Evolutionary conservation across 1,139 yeast genomes (phyloP).

Genomic region (Suhomyces atakaporum): DNA sequence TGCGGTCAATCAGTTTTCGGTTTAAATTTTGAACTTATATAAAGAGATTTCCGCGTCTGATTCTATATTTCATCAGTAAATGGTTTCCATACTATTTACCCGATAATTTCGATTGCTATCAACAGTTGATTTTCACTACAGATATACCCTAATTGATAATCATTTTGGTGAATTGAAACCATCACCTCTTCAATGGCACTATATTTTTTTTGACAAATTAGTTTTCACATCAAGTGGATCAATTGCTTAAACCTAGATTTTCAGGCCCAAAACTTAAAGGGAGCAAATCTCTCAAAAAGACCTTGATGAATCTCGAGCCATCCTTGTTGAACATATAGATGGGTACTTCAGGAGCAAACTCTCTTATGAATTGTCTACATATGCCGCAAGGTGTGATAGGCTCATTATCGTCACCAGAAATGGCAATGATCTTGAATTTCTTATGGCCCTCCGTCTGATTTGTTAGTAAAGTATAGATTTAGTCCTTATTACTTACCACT

Average conservation of each 20-base stretch:
- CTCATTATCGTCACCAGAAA: constrained; percentile 61
- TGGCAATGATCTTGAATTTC: constrained; percentile 64
- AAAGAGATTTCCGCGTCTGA: too few relatives aligned
- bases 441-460: constrained; percentile 44
- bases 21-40: too few relatives aligned
- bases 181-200: too few relatives aligned
- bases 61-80: too few relatives aligned
- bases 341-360: constrained; percentile 58
- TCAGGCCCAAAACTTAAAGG: constrained; percentile 91
- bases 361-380: constrained; percentile 86
- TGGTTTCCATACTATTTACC: too few relatives aligned
- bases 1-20: too few relatives aligned
- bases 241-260: constrained; percentile 39
- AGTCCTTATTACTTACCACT: constrained; percentile 46
- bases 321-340: constrained; percentile 61
- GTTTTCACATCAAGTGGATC: too few relatives aligned
- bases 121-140: too few relatives aligned
- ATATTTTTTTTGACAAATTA: too few relatives aligned
- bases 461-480: constrained; percentile 7
- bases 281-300: constrained; percentile 61
- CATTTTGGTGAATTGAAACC: too few relatives aligned
- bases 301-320: constrained; percentile 45
- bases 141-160: too few relatives aligned
- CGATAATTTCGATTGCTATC: too few relatives aligned
- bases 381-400: constrained; percentile 90